Evolutionary conservation across 2,329 filamentous ascomycete genomes (phyloP), one percentile per base, ranked within the genome.

Genomic region (Fonsecaea multimorphosa): DNA sequence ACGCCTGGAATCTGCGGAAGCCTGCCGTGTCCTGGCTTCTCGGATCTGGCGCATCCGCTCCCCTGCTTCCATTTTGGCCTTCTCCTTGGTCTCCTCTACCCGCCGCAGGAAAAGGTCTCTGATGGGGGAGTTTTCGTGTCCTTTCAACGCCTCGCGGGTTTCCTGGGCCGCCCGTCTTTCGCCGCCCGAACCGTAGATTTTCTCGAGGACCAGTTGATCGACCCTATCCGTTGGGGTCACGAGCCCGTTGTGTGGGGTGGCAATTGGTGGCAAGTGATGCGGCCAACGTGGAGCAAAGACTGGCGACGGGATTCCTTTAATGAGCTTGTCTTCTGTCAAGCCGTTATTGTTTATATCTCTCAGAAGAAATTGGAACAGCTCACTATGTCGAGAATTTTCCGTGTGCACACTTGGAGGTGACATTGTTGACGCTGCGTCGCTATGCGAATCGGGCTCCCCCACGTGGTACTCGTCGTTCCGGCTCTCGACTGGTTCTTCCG

Each of bases 191-290:
- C 32, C 32, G 14, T 53, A 16, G 12, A 60, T 52, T 32, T 34
- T 36, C 46, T 60, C 11, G n/a, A 52, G 34, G 19, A 60, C 51
- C 24, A 60, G 36, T 8, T 24, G 3, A 7, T 60, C 58, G 31
- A 60, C 58, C 16, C 19, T 12, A 24, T 44, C 56, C n/a, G n/a
- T n/a, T n/a, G n/a, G n/a, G 11, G 9, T 19, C 19, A 16, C 14
- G 6, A 11, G 14, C 27, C 36, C 40, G 11, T 58, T 40, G 12
- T 40, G 27, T 27, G 56, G 56, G 6, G 56, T 51, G 19, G 24
- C 44, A 24, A 52, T 36, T 2, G 58, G 58, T 6, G 46, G 58
- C 3, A 34, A 27, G 58, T 60, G 58, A 40, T 49, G 44, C 19
- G 11, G 44, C 19, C 12, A 22, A 22, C 27, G 11, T 14, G 22